Percentiles rank a stretch among this genome's conserved stretches.
phyloP scores from a whole-genome alignment of 768 basidiomycete species.

The Lanmaoa pseudosensibilis region DNA sequence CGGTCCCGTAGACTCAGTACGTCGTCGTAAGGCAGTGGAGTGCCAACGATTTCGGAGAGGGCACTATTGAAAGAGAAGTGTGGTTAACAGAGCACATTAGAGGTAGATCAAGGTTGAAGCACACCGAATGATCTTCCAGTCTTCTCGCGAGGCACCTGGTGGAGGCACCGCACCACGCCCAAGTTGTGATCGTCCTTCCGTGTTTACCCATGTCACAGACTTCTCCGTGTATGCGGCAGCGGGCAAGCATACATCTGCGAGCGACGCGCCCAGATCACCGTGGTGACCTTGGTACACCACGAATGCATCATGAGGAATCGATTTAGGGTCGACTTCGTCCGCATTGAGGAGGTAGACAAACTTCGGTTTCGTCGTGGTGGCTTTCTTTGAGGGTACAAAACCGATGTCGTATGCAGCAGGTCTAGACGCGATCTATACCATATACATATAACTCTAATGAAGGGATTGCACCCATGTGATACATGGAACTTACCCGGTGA shows the following conservation, averaged over 20 bases:
- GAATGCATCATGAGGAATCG: slow-evolving; percentile 89
- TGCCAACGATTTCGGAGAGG: slow-evolving; percentile 81
- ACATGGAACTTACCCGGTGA: slow-evolving; percentile 65
- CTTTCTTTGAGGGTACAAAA: slow-evolving; percentile 82
- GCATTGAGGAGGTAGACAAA: slow-evolving; percentile 97
- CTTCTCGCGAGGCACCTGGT: slow-evolving; percentile 94
- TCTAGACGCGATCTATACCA: slow-evolving; percentile 76
- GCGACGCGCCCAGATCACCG: slow-evolving; percentile 93
- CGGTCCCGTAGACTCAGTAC: slow-evolving; percentile 81
- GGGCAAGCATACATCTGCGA: slow-evolving; percentile 96
- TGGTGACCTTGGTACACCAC: slow-evolving; percentile 99
- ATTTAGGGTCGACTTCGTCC: slow-evolving; percentile 85
- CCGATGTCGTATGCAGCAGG: slow-evolving; percentile 94
- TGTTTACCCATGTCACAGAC: slow-evolving; percentile 91
- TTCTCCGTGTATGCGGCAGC: slow-evolving; percentile 94
- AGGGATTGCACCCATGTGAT: not conserved
- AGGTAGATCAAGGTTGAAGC: not conserved
- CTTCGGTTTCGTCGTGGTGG: slow-evolving; percentile 77
- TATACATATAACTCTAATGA: not conserved
- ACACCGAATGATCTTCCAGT: slow-evolving; percentile 95
- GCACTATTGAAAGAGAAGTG: slow-evolving; percentile 50
- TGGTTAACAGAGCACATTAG: not conserved
- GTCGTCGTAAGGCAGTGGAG: slow-evolving; percentile 87
- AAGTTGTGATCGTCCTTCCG: slow-evolving; percentile 89
- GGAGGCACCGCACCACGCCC: slow-evolving; percentile 90